Conservation (phyloP, 2,329 filamentous ascomycete genomes). For the Daldinia eschscholtzii region DNA sequence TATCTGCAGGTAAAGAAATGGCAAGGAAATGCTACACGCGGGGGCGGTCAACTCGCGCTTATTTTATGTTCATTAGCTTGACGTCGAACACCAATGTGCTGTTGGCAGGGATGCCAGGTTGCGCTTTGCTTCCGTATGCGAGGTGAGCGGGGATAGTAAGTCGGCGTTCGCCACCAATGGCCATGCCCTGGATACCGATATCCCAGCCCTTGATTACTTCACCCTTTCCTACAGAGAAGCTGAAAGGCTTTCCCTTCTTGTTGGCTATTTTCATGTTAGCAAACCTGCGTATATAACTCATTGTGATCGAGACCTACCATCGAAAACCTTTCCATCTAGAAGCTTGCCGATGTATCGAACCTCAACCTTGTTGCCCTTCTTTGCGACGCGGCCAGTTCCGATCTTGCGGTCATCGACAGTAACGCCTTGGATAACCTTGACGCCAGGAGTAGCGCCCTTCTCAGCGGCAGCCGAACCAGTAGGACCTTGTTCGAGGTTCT, state of each 20-base stretch:
- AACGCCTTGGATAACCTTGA: conserved; percentile 88
- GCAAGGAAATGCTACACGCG: conserved; percentile 1
- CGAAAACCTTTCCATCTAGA: conserved; percentile 93
- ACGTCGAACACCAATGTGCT: conserved; percentile 93
- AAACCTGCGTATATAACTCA: conserved; percentile 60
- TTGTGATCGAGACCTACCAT: conserved; percentile 71
- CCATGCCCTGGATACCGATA: conserved; percentile 91
- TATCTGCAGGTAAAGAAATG: conserved; percentile 44
- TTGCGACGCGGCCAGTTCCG: conserved; percentile 84
- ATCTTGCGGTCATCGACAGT: conserved; percentile 96
- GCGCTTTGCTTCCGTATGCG: conserved; percentile 87
- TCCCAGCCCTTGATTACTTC: conserved; percentile 99
- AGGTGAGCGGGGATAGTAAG: conserved; percentile 88
- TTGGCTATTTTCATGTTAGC: conserved; percentile 73
- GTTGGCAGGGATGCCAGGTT: conserved; percentile 90
- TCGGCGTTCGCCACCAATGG: conserved; percentile 91
- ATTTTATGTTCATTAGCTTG: conserved; percentile 87
- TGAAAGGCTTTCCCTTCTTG: conserved; percentile 98
- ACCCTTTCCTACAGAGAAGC: conserved; percentile 92
- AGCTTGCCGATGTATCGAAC: conserved; percentile 99
- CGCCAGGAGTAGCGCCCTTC: conserved; percentile 70
- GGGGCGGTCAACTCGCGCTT: conserved; percentile 53
- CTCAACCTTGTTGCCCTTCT: conserved; percentile 89
- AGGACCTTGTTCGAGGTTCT: conserved; percentile 97
- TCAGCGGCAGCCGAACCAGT: conserved; percentile 73